A percentile compares a stretch with the other conserved stretches of the same genome.
Evolutionary conservation across 1,284 basidiomycete species (phyloP).

Genomic region (Cryptococcus maquisensis): DNA sequence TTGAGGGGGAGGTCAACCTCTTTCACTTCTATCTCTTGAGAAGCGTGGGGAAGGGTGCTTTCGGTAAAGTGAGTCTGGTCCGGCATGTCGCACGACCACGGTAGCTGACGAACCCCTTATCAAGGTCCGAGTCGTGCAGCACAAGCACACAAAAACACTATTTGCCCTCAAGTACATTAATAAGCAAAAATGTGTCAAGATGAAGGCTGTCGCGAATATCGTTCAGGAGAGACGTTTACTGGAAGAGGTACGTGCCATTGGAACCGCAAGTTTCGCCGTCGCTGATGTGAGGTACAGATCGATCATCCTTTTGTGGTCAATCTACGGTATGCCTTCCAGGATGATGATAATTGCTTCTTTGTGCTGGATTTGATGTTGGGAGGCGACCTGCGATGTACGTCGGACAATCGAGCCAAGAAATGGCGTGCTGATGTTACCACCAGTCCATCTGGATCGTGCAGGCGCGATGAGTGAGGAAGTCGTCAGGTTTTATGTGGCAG

Average conservation of each 20-base stretch:
- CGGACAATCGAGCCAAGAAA: not conserved
- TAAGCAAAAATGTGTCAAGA: conserved; percentile 94
- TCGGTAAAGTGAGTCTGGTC: conserved; percentile 71
- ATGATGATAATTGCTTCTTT: conserved; percentile 97
- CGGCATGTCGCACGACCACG: not conserved
- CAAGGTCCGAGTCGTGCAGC: conserved; percentile 95
- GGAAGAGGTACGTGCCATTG: conserved; percentile 65
- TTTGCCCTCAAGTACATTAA: conserved; percentile 99
- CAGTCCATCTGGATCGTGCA: conserved; percentile 83
- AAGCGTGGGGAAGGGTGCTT: conserved; percentile 95
- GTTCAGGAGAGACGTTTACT: conserved; percentile 88
- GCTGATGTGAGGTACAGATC: conserved; percentile 56
- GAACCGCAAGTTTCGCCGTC: not conserved
- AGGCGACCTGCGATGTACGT: conserved; percentile 84
- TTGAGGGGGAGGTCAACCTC: conserved; percentile 92
- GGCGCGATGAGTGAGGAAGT: conserved; percentile 71
- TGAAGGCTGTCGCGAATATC: conserved; percentile 95
- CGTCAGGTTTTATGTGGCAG: conserved; percentile 85
- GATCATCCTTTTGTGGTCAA: conserved; percentile 94
- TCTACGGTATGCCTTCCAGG: conserved; percentile 93
- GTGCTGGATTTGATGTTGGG: conserved; percentile 95
- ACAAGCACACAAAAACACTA: conserved; percentile 90
- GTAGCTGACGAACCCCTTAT: not conserved
- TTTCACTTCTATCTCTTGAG: conserved; percentile 94
- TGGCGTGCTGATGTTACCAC: conserved; percentile 1